Percentiles rank a stretch among this genome's conserved stretches.
These are phyloP conservation scores for Wickerhamiella lipophila DNA, from an alignment of 805 yeast genomes.

Conservation along the genomic window DNA sequence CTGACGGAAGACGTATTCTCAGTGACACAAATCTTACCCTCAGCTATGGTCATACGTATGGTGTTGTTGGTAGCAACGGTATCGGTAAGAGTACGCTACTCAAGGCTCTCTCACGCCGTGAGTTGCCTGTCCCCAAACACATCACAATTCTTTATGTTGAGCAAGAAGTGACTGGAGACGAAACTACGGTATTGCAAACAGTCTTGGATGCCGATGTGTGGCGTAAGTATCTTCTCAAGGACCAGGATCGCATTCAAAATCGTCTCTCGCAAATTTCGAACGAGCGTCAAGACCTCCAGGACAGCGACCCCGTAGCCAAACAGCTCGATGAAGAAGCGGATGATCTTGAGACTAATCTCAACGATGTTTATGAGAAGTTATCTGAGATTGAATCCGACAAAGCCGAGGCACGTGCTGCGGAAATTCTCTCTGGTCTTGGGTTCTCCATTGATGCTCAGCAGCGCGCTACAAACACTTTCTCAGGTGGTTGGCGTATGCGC, in stretches of 20 bases:
- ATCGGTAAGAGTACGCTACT: conserved; percentile 94
- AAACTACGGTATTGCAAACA: conserved; percentile 77
- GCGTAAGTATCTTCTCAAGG: conserved; percentile 78
- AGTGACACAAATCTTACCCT: conserved; percentile 78
- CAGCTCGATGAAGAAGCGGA: conserved; percentile 81
- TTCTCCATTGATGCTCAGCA: conserved; percentile 79
- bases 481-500: conserved; percentile 99
- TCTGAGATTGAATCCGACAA: conserved; percentile 92
- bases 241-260: conserved; percentile 49
- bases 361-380: conserved; percentile 69
- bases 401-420: conserved; percentile 95
- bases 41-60: conserved; percentile 88
- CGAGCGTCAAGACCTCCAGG: conserved; percentile 46
- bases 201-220: conserved; percentile 99
- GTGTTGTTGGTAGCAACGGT: conserved; percentile 98
- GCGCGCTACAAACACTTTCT: conserved; percentile 75
- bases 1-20: conserved; percentile 86
- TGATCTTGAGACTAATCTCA: conserved; percentile 66
- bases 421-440: conserved; percentile 84
- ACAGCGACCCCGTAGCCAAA: conserved; percentile 40
- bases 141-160: conserved; percentile 94
- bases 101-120: conserved; percentile 87
- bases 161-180: conserved; percentile 93
- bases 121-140: conserved; percentile 84
- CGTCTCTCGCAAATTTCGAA: conserved; percentile 64